Conservation (phyloP, 305 asterid genomes). For the Plantago lanceolata region DNA sequence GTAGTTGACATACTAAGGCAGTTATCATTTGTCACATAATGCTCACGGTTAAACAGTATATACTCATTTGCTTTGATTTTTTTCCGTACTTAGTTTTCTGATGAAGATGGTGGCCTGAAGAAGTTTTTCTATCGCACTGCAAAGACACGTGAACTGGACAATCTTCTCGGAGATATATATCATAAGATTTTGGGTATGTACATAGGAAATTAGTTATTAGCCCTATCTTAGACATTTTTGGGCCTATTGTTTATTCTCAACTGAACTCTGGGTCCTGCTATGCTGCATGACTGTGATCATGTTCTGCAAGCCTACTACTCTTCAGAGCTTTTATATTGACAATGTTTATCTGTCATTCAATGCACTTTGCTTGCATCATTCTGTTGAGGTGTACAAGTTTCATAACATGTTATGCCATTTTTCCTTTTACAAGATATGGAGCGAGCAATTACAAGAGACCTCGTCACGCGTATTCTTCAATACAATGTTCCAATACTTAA, state of each 20-base stretch:
- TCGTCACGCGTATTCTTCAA: conserved; percentile 70
- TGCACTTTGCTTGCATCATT: conserved; percentile 5
- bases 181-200: conserved; percentile 82
- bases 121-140: conserved; percentile 80
- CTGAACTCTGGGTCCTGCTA: conserved; percentile 10
- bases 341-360: background rate
- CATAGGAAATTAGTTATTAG: conserved; percentile 20
- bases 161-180: conserved; percentile 88
- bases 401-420: conserved; percentile 10
- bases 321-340: conserved; percentile 12
- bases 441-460: conserved; percentile 89
- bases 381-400: conserved; percentile 19
- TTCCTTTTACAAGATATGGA: conserved; percentile 67
- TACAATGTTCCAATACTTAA: conserved; percentile 58
- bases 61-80: conserved; percentile 29
- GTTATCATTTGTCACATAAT: conserved; percentile 10
- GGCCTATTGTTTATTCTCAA: conserved; percentile 18
- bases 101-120: conserved; percentile 73
- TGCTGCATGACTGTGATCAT: conserved; percentile 21
- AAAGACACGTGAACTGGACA: conserved; percentile 84
- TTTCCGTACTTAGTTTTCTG: conserved; percentile 56
- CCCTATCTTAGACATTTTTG: conserved; percentile 18
- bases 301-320: conserved; percentile 16
- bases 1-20: background rate
- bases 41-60: conserved; percentile 4